Evolutionary conservation across 2,329 filamentous ascomycete genomes (phyloP), one percentile per base, ranked within the genome.

Genomic region (Xylariaceae sp.): DNA sequence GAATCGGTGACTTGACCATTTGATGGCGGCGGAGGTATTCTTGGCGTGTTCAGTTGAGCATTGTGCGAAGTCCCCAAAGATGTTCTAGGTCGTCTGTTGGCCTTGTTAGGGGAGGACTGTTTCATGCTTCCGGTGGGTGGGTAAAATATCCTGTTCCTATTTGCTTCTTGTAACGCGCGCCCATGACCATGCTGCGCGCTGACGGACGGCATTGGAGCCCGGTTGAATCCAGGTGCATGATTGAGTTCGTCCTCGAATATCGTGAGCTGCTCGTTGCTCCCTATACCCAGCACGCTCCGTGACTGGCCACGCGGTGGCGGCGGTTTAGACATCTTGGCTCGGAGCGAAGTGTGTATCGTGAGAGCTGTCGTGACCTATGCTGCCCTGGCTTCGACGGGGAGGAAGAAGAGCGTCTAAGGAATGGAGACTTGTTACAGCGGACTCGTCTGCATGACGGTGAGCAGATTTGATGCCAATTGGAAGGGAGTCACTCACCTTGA

Each of bases 31-130:
- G 86, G 87, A 45, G 84, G 81, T 73, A 90, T 86, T 40, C 80
- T 74, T 54, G 88, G 75, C 61, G 83, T 79, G 66, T 87, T 86
- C 57, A 94, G 75, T 63, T 82, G 83, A 65, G 77, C 83, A 69
- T 77, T 78, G 46, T 74, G 70, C 14, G 74, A 66, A 62, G 76
- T 79, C 60, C 72, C 70, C n/a, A 86, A 79, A 57, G 80, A 82
- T 62, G 79, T 80, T 80, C 77, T 80, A 40, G 73, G 73, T 61
- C 75, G 75, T 60, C 76, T 75, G 50, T 72, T 70, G 33, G 78
- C 71, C 73, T 94, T 95, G 63, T 80, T 81, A 11, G 89, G 90
- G 49, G 89, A 95, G 52, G 78, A 79, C 64, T 75, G 79, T 64
- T 78, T 73, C 62, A 75, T 68, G 54, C 76, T 70, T 54, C 77